Conservation (phyloP, 2,329 filamentous ascomycete species). For the Ascochyta clinopodiicola region DNA sequence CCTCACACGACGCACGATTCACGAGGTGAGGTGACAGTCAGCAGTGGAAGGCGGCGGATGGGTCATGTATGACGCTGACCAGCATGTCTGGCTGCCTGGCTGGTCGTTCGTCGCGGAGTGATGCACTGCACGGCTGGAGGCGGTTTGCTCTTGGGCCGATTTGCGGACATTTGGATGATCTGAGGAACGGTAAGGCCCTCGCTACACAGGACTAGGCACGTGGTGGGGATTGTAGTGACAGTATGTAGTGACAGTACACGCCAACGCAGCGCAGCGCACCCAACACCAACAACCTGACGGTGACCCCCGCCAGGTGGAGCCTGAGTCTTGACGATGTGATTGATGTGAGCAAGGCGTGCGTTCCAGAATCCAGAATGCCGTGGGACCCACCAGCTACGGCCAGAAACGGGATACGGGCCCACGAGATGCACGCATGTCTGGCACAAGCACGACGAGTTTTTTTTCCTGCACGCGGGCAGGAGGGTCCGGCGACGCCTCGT, state of each 20-base stretch:
- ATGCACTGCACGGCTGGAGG: not conserved
- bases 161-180: conserved; percentile 26
- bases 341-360: conserved; percentile 17
- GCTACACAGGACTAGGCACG: conserved; percentile 17
- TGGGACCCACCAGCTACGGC: conserved; percentile 33
- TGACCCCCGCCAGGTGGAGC: conserved; percentile 18
- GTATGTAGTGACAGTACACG: no score
- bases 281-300: no score
- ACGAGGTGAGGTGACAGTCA: conserved; percentile 30
- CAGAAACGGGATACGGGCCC: conserved; percentile 25
- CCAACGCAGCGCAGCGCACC: no score
- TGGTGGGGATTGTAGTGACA: no score
- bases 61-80: conserved; percentile 27
- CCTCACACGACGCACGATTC: not conserved
- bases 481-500: conserved; percentile 14
- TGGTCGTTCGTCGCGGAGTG: no score
- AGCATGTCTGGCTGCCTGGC: conserved; percentile 15
- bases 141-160: conserved; percentile 21
- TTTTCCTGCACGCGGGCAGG: conserved; percentile 15
- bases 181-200: not conserved
- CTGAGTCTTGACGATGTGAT: not conserved
- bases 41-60: conserved; percentile 10
- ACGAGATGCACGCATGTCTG: conserved; percentile 25
- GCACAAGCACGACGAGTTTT: conserved; percentile 22
- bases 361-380: conserved; percentile 19